Evolutionary conservation across 2,329 filamentous ascomycete species (phyloP).

Genomic region (Cladobotryum protrusum): DNA sequence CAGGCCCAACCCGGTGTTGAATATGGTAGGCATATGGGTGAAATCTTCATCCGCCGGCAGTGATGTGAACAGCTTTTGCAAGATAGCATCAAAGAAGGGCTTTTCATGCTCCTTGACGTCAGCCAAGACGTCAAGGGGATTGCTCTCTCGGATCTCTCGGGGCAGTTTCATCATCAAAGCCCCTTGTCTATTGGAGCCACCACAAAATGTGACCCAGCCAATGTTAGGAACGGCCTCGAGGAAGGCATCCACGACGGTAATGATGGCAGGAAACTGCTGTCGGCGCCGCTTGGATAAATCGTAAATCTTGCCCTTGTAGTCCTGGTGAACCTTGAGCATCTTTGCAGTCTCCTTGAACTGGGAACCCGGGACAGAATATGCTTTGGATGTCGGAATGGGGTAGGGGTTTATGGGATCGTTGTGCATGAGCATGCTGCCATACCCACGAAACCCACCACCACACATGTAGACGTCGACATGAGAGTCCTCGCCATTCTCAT

Average conservation of each 20-base stretch:
- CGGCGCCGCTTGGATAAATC: conserved; percentile 76
- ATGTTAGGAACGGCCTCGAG: conserved; percentile 63
- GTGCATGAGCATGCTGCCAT: conserved; percentile 84
- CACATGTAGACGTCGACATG: conserved; percentile 74
- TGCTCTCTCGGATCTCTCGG: conserved; percentile 49
- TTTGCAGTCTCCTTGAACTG: conserved; percentile 51
- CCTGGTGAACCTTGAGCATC: conserved; percentile 47
- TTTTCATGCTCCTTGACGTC: conserved; percentile 20
- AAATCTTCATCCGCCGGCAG: conserved; percentile 34
- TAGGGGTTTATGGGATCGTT: conserved; percentile 68
- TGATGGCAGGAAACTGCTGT: conserved; percentile 77
- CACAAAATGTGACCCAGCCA: conserved; percentile 72
- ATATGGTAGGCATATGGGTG: conserved; percentile 33
- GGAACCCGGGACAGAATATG: conserved; percentile 59
- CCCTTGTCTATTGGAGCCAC: conserved; percentile 82
- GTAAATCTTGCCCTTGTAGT: conserved; percentile 54
- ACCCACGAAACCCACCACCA: conserved; percentile 84
- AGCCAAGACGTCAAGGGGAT: conserved; percentile 50
- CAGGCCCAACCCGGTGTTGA: conserved; percentile 36
- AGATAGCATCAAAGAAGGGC: conserved; percentile 30
- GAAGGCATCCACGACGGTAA: conserved; percentile 71
- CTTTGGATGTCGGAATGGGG: conserved; percentile 75
- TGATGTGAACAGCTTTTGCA: conserved; percentile 33
- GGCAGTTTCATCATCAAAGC: conserved; percentile 68
- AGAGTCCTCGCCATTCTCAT: conserved; percentile 22